Percentiles rank a stretch among this genome's conserved stretches.
These are phyloP conservation scores for Lipomyces kockii DNA, from an alignment of 805 yeast species.

Conservation along the genomic window DNA sequence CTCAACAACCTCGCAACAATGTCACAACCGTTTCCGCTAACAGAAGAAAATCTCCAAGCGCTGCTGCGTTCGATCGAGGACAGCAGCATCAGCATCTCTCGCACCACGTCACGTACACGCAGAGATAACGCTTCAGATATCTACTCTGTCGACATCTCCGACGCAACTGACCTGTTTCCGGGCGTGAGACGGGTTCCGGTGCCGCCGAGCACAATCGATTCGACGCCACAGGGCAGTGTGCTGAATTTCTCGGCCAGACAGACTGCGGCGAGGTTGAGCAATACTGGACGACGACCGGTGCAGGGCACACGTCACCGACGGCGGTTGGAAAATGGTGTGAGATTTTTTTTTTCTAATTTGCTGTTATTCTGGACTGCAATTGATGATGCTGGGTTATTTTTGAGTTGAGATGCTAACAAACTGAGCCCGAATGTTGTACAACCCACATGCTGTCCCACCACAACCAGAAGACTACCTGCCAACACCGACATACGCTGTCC, in stretches of 20 bases:
- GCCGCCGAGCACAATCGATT: constrained; percentile 21
- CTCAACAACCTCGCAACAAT: not conserved
- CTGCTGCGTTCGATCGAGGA: constrained; percentile 24
- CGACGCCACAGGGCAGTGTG: constrained; percentile 35
- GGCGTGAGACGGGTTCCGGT: not conserved
- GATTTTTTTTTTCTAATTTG: no score
- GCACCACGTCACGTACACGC: constrained; percentile 1
- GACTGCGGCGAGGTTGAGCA: constrained; percentile 25
- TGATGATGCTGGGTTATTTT: not conserved
- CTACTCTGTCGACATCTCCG: constrained; percentile 6
- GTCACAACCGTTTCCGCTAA: constrained; percentile 25
- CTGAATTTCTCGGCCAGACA: constrained; percentile 28
- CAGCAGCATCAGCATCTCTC: not conserved
- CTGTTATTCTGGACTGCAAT: not conserved
- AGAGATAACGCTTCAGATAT: constrained; percentile 9
- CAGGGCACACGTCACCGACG: constrained; percentile 31
- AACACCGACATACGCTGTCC: constrained; percentile 28
- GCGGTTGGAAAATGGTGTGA: constrained; percentile 32
- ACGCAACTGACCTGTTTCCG: not conserved
- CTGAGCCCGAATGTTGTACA: constrained; percentile 34
- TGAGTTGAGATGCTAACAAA: not conserved
- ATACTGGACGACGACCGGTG: constrained; percentile 20
- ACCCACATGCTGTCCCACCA: constrained; percentile 36
- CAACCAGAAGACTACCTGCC: constrained; percentile 29
- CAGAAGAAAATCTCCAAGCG: constrained; percentile 35